Evolutionary conservation across 768 basidiomycete genomes (phyloP).

Genomic region (Rossbeevera mucosa): DNA sequence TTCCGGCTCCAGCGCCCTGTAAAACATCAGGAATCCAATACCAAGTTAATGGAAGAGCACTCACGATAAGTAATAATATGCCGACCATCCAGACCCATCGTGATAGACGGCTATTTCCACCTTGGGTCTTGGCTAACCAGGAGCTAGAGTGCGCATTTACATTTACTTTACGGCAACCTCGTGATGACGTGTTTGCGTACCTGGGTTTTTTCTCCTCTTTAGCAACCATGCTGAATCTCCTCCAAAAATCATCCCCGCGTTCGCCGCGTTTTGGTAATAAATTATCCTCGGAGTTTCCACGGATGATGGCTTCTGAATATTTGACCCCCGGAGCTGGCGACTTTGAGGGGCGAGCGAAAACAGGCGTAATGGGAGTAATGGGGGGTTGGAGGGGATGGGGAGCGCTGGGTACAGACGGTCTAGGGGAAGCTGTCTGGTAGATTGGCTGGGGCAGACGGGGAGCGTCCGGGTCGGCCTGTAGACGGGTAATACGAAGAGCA

Average conservation of each 20-base stretch:
- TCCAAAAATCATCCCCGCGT: slow-evolving; percentile 82
- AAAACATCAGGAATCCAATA: background rate
- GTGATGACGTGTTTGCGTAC: slow-evolving; percentile 19
- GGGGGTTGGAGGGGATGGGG: slow-evolving; percentile 77
- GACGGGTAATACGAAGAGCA: slow-evolving; percentile 18
- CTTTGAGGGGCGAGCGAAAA: slow-evolving; percentile 61
- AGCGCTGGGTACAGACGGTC: slow-evolving; percentile 40
- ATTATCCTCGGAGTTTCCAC: slow-evolving; percentile 64
- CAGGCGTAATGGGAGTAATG: slow-evolving; percentile 73
- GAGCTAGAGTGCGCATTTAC: slow-evolving; percentile 38
- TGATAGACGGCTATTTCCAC: slow-evolving; percentile 46
- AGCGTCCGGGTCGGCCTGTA: slow-evolving; percentile 13
- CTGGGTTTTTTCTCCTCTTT: slow-evolving; percentile 60
- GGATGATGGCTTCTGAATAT: slow-evolving; percentile 56
- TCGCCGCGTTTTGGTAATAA: slow-evolving; percentile 64
- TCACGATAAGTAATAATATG: slow-evolving; percentile 51
- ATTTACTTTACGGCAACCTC: background rate
- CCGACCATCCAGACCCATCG: slow-evolving; percentile 71
- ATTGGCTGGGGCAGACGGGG: slow-evolving; percentile 31
- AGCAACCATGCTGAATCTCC: slow-evolving; percentile 79
- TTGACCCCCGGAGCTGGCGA: slow-evolving; percentile 40
- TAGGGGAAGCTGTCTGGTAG: slow-evolving; percentile 28
- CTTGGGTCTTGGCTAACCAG: slow-evolving; percentile 66
- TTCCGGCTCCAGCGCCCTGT: slow-evolving; percentile 49
- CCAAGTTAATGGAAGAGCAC: slow-evolving; percentile 15